phyloP scores from a whole-genome alignment of 2,329 filamentous ascomycete species.

The Chrysosporium queenslandicum region DNA sequence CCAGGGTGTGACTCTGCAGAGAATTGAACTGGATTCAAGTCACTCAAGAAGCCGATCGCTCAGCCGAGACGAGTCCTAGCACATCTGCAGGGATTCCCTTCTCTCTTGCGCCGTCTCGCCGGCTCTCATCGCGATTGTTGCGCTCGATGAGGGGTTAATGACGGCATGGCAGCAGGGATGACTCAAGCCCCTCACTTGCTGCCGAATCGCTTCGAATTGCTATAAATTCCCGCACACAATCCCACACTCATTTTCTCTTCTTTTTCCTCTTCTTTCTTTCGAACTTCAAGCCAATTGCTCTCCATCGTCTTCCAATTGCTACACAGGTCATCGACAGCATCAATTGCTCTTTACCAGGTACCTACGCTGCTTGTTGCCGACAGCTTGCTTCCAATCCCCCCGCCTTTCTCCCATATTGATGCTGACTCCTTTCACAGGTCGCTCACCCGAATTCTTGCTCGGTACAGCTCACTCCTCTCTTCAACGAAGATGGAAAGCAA shows the following conservation, averaged over 20 bases:
- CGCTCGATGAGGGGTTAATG: constrained; percentile 2
- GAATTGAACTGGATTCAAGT: too few relatives aligned
- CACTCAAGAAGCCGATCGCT: too few relatives aligned
- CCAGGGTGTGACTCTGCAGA: too few relatives aligned
- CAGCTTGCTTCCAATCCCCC: not conserved
- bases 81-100: too few relatives aligned
- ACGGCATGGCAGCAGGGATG: not conserved
- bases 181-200: not conserved
- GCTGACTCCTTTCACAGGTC: not conserved
- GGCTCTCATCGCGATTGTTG: too few relatives aligned
- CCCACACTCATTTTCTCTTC: not conserved
- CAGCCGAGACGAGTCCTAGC: too few relatives aligned
- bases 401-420: not conserved
- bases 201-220: not conserved
- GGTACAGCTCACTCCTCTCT: constrained; percentile 18
- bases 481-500: constrained; percentile 29
- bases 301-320: not conserved
- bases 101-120: too few relatives aligned
- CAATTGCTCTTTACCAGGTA: constrained; percentile 5
- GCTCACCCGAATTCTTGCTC: constrained; percentile 2
- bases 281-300: not conserved
- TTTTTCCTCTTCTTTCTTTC: not conserved
- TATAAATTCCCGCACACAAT: not conserved
- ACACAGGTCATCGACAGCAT: not conserved
- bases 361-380: not conserved